Conservation (phyloP, 2,329 filamentous ascomycete species). For the Aspergillus cejpii region DNA sequence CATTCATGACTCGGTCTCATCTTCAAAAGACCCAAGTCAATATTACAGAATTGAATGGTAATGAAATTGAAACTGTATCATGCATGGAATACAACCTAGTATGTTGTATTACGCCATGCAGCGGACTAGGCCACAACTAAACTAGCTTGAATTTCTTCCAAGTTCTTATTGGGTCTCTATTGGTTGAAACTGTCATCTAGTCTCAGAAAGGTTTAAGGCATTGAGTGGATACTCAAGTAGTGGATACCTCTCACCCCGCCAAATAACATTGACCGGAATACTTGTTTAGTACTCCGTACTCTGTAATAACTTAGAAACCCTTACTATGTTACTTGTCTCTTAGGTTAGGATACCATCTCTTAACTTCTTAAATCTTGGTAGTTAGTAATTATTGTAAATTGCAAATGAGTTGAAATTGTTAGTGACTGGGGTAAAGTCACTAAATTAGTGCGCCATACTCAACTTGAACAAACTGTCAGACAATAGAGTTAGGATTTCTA, state of each 20-base stretch:
- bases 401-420: too few species aligned
- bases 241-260: not conserved
- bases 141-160: not conserved
- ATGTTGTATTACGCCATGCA: not conserved
- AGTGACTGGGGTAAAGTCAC: not conserved
- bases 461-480: too few species aligned
- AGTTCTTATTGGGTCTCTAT: not conserved
- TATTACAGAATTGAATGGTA: too few species aligned
- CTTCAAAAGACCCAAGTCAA: too few species aligned
- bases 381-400: too few species aligned
- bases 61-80: not conserved
- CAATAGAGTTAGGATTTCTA: not conserved
- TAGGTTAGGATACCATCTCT: too few species aligned
- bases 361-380: too few species aligned
- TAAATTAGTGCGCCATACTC: not conserved
- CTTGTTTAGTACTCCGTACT: not conserved
- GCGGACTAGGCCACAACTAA: not conserved
- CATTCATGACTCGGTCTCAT: not conserved
- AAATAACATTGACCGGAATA: not conserved
- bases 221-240: not conserved
- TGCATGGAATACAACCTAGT: not conserved
- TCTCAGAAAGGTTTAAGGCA: not conserved
- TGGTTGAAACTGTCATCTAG: not conserved
- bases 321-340: too few species aligned
- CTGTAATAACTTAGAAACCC: not conserved